Conservation (phyloP, 345 rosid species). For the Citrus hindsii region DNA sequence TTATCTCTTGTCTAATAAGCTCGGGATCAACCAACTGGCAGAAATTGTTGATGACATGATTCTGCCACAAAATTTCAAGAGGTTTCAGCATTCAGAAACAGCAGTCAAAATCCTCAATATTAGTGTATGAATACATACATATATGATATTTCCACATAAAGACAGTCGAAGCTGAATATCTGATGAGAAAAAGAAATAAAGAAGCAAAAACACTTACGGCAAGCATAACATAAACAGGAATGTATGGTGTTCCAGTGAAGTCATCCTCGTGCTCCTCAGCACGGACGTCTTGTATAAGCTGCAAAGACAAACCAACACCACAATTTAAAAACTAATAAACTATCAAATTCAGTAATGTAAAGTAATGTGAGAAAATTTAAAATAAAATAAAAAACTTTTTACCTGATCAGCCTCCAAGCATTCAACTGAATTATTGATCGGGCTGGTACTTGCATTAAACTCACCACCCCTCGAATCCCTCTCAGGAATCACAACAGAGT, state of each 20-base stretch:
- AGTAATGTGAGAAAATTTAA: not conserved
- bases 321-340: not conserved
- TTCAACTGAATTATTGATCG: conserved; percentile 63
- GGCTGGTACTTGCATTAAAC: conserved; percentile 53
- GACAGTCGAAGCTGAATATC: not conserved
- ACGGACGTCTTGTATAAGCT: conserved; percentile 84
- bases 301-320: conserved; percentile 21
- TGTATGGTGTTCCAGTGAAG: conserved; percentile 50
- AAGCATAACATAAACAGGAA: conserved; percentile 82
- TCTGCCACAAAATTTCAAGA: conserved; percentile 40
- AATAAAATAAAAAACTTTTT: too few relatives aligned
- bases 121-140: not conserved
- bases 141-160: not conserved
- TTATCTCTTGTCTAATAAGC: conserved; percentile 66
- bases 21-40: conserved; percentile 79
- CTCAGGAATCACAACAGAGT: conserved; percentile 81
- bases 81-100: conserved; percentile 11
- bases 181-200: not conserved
- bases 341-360: not conserved
- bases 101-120: not conserved
- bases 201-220: conserved; percentile 45
- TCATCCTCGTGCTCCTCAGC: conserved; percentile 53
- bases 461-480: conserved; percentile 52
- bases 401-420: conserved; percentile 96
- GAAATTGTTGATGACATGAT: conserved; percentile 60